Conservation (phyloP, 2,329 filamentous ascomycete genomes). For the Neofusicoccum kwambonambiense region DNA sequence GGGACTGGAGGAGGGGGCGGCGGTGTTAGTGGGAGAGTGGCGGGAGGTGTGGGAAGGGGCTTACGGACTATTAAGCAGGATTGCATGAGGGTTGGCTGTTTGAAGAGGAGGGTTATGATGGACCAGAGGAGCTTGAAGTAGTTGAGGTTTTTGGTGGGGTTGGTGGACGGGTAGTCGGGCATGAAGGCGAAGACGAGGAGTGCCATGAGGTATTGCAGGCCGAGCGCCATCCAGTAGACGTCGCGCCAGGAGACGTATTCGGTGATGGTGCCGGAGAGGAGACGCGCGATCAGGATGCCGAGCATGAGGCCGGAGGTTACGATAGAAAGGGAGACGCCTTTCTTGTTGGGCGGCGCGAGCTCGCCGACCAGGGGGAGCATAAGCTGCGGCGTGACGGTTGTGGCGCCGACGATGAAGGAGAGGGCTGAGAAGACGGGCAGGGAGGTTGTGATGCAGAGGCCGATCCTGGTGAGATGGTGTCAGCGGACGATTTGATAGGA, state of each 20-base stretch:
- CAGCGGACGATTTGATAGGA: neutral
- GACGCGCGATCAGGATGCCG: conserved; percentile 72
- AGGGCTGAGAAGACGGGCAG: conserved; percentile 66
- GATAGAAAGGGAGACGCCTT: conserved; percentile 69
- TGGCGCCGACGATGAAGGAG: conserved; percentile 72
- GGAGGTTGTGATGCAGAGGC: conserved; percentile 65
- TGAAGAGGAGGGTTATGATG: conserved; percentile 63
- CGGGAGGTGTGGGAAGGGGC: no score
- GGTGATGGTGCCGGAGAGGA: conserved; percentile 72
- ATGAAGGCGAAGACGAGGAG: conserved; percentile 67
- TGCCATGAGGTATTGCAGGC: conserved; percentile 67
- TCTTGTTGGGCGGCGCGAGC: conserved; percentile 66
- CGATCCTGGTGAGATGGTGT: conserved; percentile 57
- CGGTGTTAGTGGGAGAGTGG: no score
- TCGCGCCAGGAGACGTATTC: conserved; percentile 73
- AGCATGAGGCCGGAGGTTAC: conserved; percentile 74
- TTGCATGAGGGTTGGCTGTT: conserved; percentile 68
- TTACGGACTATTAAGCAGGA: conserved; percentile 55
- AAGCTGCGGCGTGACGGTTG: conserved; percentile 71
- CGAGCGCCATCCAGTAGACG: conserved; percentile 77
- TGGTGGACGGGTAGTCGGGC: conserved; percentile 78
- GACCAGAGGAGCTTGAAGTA: conserved; percentile 66
- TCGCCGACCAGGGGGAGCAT: conserved; percentile 82
- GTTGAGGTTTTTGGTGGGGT: conserved; percentile 58
- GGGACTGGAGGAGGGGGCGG: conserved; percentile 36